Evolutionary conservation across 2,329 filamentous ascomycete species (phyloP), one percentile per base, ranked within the genome.

Genomic region (Trichophyton verrucosum): DNA sequence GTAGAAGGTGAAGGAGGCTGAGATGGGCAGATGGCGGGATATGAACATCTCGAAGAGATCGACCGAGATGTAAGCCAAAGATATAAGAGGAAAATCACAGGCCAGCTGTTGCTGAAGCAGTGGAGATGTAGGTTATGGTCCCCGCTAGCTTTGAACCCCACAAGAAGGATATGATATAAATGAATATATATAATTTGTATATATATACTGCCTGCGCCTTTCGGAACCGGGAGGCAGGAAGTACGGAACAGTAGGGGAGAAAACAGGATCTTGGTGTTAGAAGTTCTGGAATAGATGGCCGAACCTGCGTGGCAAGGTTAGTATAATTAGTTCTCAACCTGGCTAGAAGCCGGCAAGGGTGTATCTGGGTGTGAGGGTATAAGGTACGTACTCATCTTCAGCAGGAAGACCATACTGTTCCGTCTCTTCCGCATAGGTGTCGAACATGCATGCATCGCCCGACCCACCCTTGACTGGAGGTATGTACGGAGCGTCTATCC

Each of bases 401-500:
- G 89, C 91, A 60, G 77, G 77, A 66, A 82, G 78, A 44, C 94
- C 94, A 72, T 99, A 99, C 71, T 86, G 85, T 75, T 99, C 94
- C 51, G 89, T 90, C 75, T 99, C 94, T 75, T 99, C 94, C 1
- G 94, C 91, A 74, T 99, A 99, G 74, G 91, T 89, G 76, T 99
- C 94, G 71, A 99, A 99, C 75, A 96, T 89, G 76, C 91, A 96
- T 58, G 94, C 90, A 77, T 99, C 94, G 62, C 94, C 94, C 33
- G 90, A 87, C 47, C 94, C 94, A 47, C 90, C 91, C 73, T 94
- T 88, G 64, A 99, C 92, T 0, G 94, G 94, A 15, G 94, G 94
- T 60, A 96, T 94, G 72, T 99, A 99, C 3, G 94, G 94, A 42
- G 94, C 94, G 75, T 99, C 94, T 64, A 99, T 99, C 69, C 99